phyloP scores from a whole-genome alignment of 1,139 yeast genomes.

The Tardiomyces blankii region DNA sequence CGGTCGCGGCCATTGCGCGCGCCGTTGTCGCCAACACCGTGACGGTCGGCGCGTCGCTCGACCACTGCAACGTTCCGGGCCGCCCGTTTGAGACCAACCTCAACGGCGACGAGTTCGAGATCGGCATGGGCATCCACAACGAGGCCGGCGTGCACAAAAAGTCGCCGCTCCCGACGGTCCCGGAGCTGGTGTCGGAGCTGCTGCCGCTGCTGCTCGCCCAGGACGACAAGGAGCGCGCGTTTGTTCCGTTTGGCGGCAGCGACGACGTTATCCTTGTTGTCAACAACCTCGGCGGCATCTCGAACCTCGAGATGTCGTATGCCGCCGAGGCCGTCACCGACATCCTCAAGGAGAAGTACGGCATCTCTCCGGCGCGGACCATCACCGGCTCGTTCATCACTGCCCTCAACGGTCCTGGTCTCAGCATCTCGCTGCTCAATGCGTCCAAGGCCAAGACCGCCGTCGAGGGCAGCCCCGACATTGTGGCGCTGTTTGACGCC shows the following conservation, averaged over 20 bases:
- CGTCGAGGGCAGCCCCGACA: slow-evolving; percentile 20
- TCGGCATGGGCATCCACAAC: slow-evolving; percentile 94
- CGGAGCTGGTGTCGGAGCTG: slow-evolving; percentile 29
- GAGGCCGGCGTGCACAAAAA: slow-evolving; percentile 76
- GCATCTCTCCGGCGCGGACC: slow-evolving; percentile 52
- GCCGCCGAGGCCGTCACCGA: slow-evolving; percentile 42
- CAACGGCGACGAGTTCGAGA: slow-evolving; percentile 55
- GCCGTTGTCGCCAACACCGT: slow-evolving; percentile 55
- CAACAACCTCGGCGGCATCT: slow-evolving; percentile 81
- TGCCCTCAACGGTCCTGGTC: slow-evolving; percentile 85
- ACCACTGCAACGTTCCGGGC: slow-evolving; percentile 86
- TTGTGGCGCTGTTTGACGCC: slow-evolving; percentile 43
- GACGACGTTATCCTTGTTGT: slow-evolving; percentile 63
- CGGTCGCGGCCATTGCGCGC: slow-evolving; percentile 48
- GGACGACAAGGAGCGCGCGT: slow-evolving; percentile 26
- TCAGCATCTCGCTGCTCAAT: slow-evolving; percentile 68
- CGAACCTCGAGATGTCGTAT: slow-evolving; percentile 61
- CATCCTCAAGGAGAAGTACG: slow-evolving; percentile 34
- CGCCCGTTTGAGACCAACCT: slow-evolving; percentile 46
- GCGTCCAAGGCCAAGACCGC: slow-evolving; percentile 34
- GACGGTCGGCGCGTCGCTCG: slow-evolving; percentile 83
- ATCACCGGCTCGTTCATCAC: slow-evolving; percentile 72
- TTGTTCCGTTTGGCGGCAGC: slow-evolving; percentile 42
- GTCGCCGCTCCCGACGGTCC: slow-evolving; percentile 61
- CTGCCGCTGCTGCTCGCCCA: slow-evolving; percentile 20